Evolutionary conservation across 2,329 filamentous ascomycete species (phyloP).

Genomic region (Neonectria punicea): DNA sequence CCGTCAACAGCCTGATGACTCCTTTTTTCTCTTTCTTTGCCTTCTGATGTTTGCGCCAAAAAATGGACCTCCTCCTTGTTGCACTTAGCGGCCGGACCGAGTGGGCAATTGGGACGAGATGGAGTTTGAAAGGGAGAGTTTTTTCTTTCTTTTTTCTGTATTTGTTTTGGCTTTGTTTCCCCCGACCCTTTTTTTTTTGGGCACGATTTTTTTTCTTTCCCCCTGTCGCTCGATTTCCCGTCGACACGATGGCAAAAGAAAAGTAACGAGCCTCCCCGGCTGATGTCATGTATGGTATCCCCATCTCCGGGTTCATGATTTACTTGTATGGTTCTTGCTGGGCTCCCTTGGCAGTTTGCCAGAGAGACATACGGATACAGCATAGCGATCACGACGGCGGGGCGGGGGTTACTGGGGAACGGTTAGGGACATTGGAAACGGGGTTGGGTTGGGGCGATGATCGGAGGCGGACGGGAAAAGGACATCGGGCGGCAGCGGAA

Average conservation of each 20-base stretch:
- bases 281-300: slow-evolving; percentile 31
- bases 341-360: slow-evolving; percentile 25
- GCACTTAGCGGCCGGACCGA: slow-evolving; percentile 28
- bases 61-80: slow-evolving; percentile 22
- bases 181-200: slow-evolving; percentile 24
- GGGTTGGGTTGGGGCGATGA: slow-evolving; percentile 29
- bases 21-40: slow-evolving; percentile 8
- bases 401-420: slow-evolving; percentile 33
- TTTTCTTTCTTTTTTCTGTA: slow-evolving; percentile 14
- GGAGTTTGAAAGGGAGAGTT: slow-evolving; percentile 27
- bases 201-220: slow-evolving; percentile 21
- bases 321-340: slow-evolving; percentile 31
- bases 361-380: slow-evolving; percentile 28
- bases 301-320: slow-evolving; percentile 39
- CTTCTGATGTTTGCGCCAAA: slow-evolving; percentile 13
- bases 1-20: slow-evolving; percentile 1
- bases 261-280: slow-evolving; percentile 20
- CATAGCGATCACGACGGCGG: slow-evolving; percentile 39
- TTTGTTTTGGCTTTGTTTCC: slow-evolving; percentile 12
- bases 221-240: slow-evolving; percentile 12
- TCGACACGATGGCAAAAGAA: slow-evolving; percentile 14
- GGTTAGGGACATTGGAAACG: slow-evolving; percentile 32
- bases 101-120: slow-evolving; percentile 27
- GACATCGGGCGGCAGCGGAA: slow-evolving; percentile 25
- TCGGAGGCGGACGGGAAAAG: slow-evolving; percentile 27